A percentile compares a stretch with the other conserved stretches of the same genome.
Conservation (phyloP, 2,329 filamentous ascomycete species). For the Sclerotinia borealis region DNA sequence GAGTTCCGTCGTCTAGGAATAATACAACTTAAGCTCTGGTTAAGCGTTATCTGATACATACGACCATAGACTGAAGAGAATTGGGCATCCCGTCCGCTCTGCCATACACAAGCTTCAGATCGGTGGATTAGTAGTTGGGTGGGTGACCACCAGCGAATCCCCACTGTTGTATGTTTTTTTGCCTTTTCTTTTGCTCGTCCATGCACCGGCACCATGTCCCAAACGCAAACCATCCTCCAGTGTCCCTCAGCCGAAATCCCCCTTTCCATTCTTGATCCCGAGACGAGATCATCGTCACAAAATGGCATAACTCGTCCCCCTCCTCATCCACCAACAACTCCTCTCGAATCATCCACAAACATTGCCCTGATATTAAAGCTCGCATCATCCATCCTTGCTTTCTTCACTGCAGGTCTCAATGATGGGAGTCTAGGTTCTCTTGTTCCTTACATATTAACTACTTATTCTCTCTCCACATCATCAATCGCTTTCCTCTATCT, state of each 20-base stretch:
- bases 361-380: conserved; percentile 37
- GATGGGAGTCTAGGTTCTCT: conserved; percentile 59
- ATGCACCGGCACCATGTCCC: background rate
- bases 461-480: conserved; percentile 48
- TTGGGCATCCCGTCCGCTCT: conserved; percentile 11
- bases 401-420: conserved; percentile 60
- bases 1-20: rapidly evolving
- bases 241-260: background rate
- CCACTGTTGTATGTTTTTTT: background rate
- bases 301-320: background rate
- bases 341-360: background rate
- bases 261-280: background rate
- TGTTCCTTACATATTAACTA: conserved; percentile 55
- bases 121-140: conserved; percentile 7
- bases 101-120: conserved; percentile 10
- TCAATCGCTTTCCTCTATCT: conserved; percentile 47
- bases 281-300: conserved; percentile 21
- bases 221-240: background rate
- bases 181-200: background rate
- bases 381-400: conserved; percentile 51
- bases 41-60: rapidly evolving
- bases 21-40: background rate
- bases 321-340: background rate
- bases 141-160: conserved; percentile 6
- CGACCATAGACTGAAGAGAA: conserved; percentile 11